These are phyloP conservation scores for Lactarius evosmus DNA, from an alignment of 768 basidiomycete genomes.

Conservation along the genomic window DNA sequence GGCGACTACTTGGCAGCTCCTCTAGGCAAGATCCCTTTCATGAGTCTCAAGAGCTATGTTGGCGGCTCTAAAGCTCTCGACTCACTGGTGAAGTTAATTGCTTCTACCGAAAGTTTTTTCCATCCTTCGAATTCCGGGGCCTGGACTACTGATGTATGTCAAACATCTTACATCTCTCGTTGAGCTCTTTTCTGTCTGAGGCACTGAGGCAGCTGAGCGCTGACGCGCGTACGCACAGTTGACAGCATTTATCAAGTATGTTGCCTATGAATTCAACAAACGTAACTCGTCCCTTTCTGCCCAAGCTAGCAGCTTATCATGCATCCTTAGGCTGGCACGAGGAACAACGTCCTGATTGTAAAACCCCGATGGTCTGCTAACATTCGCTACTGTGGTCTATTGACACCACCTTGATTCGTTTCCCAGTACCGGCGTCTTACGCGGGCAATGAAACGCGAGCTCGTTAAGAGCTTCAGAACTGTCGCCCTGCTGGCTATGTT, in stretches of 20 bases:
- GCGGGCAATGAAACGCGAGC: slow-evolving; percentile 71
- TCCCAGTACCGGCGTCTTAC: slow-evolving; percentile 71
- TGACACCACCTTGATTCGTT: slow-evolving; percentile 10
- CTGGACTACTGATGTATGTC: slow-evolving; percentile 69
- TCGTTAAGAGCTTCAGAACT: slow-evolving; percentile 78
- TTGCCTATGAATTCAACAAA: slow-evolving; percentile 83
- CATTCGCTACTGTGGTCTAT: not conserved
- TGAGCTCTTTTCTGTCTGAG: slow-evolving; percentile 3
- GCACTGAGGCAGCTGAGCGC: slow-evolving; percentile 2
- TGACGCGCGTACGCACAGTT: slow-evolving; percentile 42
- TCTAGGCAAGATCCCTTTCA: slow-evolving; percentile 44
- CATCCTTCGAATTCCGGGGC: slow-evolving; percentile 85
- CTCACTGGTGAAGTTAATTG: slow-evolving; percentile 78
- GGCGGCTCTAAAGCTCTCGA: slow-evolving; percentile 84
- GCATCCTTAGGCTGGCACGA: slow-evolving; percentile 62
- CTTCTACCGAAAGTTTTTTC: slow-evolving; percentile 87
- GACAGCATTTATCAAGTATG: slow-evolving; percentile 80
- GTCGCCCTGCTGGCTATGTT: slow-evolving; percentile 89
- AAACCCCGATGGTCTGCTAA: slow-evolving; percentile 59
- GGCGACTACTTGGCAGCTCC: slow-evolving; percentile 61
- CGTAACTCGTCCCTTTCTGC: slow-evolving; percentile 39
- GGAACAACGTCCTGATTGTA: slow-evolving; percentile 74
- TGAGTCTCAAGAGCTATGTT: slow-evolving; percentile 55
- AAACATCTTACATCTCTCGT: slow-evolving; percentile 30
- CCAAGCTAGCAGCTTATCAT: slow-evolving; percentile 7